phyloP scores from a whole-genome alignment of 768 basidiomycete genomes.

The Lactarius quietus region DNA sequence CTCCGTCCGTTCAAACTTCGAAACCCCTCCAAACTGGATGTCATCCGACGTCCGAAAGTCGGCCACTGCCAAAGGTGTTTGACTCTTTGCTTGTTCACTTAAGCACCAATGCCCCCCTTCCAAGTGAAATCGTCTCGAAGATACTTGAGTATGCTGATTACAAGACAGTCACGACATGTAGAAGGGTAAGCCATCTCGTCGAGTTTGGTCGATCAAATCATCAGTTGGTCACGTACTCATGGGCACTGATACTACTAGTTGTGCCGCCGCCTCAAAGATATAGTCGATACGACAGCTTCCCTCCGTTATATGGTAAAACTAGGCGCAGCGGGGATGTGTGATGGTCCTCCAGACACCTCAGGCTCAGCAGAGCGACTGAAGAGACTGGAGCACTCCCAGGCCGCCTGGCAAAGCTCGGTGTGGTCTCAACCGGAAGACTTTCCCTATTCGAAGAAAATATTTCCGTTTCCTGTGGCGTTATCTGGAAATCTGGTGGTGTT shows the following conservation, averaged over 20 bases:
- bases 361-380: background rate
- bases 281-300: slow-evolving; percentile 3
- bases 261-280: slow-evolving; percentile 5
- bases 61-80: too few relatives aligned
- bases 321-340: slow-evolving; percentile 8
- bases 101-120: background rate
- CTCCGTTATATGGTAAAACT: slow-evolving; percentile 9
- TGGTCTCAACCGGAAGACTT: background rate
- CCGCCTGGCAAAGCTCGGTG: background rate
- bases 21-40: background rate
- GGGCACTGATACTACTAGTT: background rate
- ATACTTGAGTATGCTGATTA: slow-evolving; percentile 2
- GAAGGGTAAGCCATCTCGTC: background rate
- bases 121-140: background rate
- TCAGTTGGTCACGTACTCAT: background rate
- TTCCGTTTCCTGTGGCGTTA: background rate
- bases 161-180: slow-evolving; percentile 10
- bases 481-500: slow-evolving; percentile 14
- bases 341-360: background rate
- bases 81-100: background rate
- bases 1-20: background rate
- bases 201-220: background rate
- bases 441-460: background rate
- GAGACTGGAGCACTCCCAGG: background rate
- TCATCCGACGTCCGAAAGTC: background rate